Evolutionary conservation across 2,329 filamentous ascomycete species (phyloP).

Genomic region (Neobulgaria alba): DNA sequence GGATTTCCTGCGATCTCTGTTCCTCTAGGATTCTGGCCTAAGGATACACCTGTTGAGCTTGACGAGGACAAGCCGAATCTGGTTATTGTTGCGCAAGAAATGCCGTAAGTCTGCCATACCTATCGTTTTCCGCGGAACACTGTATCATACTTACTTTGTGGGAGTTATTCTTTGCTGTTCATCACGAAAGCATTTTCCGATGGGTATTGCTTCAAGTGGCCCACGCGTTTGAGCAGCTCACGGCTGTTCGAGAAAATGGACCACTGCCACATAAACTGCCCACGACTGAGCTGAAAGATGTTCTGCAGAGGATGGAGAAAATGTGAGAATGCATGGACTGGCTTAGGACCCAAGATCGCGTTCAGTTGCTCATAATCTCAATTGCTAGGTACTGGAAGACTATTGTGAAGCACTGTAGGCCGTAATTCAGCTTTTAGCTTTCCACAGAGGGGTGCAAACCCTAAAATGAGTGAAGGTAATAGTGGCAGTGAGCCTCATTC

Average conservation of each 20-base stretch:
- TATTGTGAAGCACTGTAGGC: no score
- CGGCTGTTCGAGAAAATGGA: not conserved
- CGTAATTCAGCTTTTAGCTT: not conserved
- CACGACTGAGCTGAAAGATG: not conserved
- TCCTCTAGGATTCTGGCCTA: not conserved
- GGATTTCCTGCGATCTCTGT: not conserved
- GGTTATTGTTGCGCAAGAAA: not conserved
- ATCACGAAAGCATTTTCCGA: not conserved
- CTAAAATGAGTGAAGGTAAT: no score
- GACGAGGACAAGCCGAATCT: not conserved
- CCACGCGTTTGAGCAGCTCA: not conserved
- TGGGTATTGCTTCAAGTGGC: not conserved
- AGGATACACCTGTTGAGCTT: not conserved
- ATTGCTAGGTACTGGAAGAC: no score
- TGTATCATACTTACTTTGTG: not conserved
- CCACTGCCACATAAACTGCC: not conserved
- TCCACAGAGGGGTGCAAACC: not conserved
- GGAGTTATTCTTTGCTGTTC: not conserved
- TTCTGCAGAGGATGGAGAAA: not conserved
- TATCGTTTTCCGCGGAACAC: not conserved
- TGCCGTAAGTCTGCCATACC: conserved; percentile 1
- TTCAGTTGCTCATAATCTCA: no score
- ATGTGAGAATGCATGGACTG: no score
- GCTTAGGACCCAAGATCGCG: no score
- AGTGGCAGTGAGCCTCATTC: no score